Evolutionary conservation across 805 yeast genomes (phyloP).

Genomic region (Komagataella populi): DNA sequence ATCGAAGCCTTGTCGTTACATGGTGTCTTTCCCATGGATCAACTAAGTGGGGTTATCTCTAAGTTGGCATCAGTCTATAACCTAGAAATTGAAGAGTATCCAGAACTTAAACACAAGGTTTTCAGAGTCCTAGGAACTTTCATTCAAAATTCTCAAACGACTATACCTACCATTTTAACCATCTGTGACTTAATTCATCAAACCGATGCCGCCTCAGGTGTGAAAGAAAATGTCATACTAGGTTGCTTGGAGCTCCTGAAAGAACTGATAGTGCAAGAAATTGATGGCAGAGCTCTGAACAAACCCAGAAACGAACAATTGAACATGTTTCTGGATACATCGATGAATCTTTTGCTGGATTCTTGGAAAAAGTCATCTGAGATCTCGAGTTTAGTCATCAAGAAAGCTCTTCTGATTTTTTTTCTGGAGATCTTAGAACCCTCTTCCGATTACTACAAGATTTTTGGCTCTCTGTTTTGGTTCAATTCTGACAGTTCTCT

Average conservation of each 20-base stretch:
- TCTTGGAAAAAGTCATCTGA: not conserved
- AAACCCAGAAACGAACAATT: slow-evolving; percentile 9
- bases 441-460: not conserved
- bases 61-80: not conserved
- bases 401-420: not conserved
- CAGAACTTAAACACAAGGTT: not conserved
- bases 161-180: not conserved
- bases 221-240: not conserved
- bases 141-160: not conserved
- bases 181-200: not conserved
- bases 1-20: slow-evolving; percentile 5
- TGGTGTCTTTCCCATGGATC: slow-evolving; percentile 16
- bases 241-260: slow-evolving; percentile 1
- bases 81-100: not conserved
- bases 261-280: not conserved
- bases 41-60: slow-evolving; percentile 5
- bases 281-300: not conserved
- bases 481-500: not conserved
- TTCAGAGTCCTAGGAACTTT: not conserved
- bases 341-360: not conserved
- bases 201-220: not conserved
- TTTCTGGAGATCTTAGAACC: not conserved
- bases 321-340: not conserved
- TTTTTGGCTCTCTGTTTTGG: not conserved
- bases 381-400: not conserved